Conservation (phyloP, 2,329 filamentous ascomycete genomes). For the Pestalotiopsis sp. region DNA sequence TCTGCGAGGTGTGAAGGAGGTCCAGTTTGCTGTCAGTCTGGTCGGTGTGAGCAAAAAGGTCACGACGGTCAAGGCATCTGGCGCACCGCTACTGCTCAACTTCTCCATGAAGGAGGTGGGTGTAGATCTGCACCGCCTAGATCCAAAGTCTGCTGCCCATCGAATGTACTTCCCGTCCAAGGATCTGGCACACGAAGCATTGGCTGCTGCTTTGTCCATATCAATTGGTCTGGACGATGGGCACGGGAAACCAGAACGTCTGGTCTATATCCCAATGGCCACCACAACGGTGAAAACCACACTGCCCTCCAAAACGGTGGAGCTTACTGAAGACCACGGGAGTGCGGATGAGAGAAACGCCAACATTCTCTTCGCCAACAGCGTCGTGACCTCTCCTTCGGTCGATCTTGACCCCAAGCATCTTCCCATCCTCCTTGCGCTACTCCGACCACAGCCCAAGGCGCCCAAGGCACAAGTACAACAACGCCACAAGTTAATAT, state of each 20-base stretch:
- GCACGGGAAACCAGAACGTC: slow-evolving; percentile 80
- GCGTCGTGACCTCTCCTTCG: slow-evolving; percentile 94
- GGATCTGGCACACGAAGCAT: slow-evolving; percentile 92
- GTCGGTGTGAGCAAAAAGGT: slow-evolving; percentile 84
- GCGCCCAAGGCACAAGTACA: slow-evolving; percentile 43
- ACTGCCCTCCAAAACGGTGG: slow-evolving; percentile 89
- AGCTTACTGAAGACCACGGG: slow-evolving; percentile 68
- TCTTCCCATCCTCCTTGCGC: slow-evolving; percentile 79
- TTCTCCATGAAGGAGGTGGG: slow-evolving; percentile 96
- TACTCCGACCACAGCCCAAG: slow-evolving; percentile 64
- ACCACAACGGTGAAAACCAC: slow-evolving; percentile 95
- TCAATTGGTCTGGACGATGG: slow-evolving; percentile 91
- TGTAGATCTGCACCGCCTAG: slow-evolving; percentile 87
- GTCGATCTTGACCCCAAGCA: slow-evolving; percentile 92
- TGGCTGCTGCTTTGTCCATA: slow-evolving; percentile 89
- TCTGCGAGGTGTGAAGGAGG: slow-evolving; percentile 89
- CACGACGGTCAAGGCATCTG: slow-evolving; percentile 65
- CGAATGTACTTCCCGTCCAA: slow-evolving; percentile 96
- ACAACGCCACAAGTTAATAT: slow-evolving; percentile 73
- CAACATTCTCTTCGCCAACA: slow-evolving; percentile 94
- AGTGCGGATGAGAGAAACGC: slow-evolving; percentile 83
- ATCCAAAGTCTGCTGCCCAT: slow-evolving; percentile 91
- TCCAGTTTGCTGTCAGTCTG: slow-evolving; percentile 93
- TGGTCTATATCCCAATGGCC: slow-evolving; percentile 95
- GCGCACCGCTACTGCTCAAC: slow-evolving; percentile 78